phyloP scores from a whole-genome alignment of 192 early-diverging fungal species.

The Podila clonocystis region DNA sequence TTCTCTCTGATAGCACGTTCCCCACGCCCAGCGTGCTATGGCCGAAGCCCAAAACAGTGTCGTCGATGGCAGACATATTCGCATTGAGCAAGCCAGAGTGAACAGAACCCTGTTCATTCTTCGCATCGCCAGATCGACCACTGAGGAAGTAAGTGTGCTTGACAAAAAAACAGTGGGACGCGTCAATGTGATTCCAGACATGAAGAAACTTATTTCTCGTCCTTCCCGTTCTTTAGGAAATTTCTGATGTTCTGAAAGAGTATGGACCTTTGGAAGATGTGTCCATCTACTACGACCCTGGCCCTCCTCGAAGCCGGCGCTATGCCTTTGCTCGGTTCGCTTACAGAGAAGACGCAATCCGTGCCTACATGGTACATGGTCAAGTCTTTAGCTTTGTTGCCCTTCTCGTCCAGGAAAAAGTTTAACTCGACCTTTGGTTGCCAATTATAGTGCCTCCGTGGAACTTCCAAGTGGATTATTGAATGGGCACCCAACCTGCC shows the following conservation, averaged over 20 bases:
- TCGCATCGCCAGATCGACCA: conserved; percentile 51
- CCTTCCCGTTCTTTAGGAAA: conserved; percentile 19
- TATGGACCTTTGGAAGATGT: conserved; percentile 76
- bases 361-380: conserved; percentile 63
- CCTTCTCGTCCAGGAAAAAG: background rate
- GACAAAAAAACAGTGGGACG: background rate
- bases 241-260: conserved; percentile 50
- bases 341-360: conserved; percentile 78
- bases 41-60: conserved; percentile 71
- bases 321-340: conserved; percentile 77
- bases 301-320: conserved; percentile 54
- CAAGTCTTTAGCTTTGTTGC: background rate
- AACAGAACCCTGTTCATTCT: conserved; percentile 77
- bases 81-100: conserved; percentile 80
- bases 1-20: conserved; percentile 21
- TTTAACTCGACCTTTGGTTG: background rate
- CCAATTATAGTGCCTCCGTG: conserved; percentile 47
- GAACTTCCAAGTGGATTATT: conserved; percentile 54
- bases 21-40: conserved; percentile 68
- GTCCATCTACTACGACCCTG: conserved; percentile 57
- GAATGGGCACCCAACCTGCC: conserved; percentile 71
- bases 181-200: background rate
- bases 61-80: conserved; percentile 74
- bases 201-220: background rate
- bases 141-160: conserved; percentile 48